Evolutionary conservation across 495 filamentous ascomycete genomes (phyloP), one percentile per base, ranked within the genome.

Genomic region (Trichocladium uniseriatum): DNA sequence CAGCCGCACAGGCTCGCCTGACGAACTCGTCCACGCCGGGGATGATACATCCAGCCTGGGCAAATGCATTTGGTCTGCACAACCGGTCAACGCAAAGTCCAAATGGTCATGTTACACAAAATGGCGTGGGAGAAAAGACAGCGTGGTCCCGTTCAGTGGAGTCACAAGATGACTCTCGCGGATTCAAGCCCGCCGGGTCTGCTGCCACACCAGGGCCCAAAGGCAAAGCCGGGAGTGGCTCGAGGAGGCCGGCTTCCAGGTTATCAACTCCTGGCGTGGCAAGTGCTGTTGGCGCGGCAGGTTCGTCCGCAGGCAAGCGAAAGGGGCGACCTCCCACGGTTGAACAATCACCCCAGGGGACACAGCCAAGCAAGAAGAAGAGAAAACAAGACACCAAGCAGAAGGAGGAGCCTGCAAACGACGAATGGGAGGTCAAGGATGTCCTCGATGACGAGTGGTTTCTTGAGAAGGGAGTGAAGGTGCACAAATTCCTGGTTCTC

Each of bases 401-500:
- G 13, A 44, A 54, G 15, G 29, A 32, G 6, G 41, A 45, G 13
- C 28, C 46, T 1, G 40, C 27, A 3, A 45, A 52, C 0, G 48
- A 60, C 6, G 58, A 54, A 22, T 73, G 65, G 20, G 24, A 27
- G 24, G 24, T 27, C 24, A 27, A 27, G 24, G 24, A 27, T 27
- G 4, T 27, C 3, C 24, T 27, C 3, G 47, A 53, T 0, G 48
- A 60, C 8, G 57, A 54, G 20, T 73, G 65, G 20, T 44, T 63
- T 15, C 8, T 40, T 35, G 49, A 54, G 3, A 44, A 57, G 0
- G 59, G 54, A 3, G 46, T 35, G 15, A 60, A 58, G 42, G 53
- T 63, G 8, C 57, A 66, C 29, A 55, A 59, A 38, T 76, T 68
- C 49, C 62, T 67, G 8, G 71, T 76, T 3, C 58, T 65, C 20